Evolutionary conservation across 139 green algal species (phyloP), one percentile per base, ranked within the genome.

Genomic region (Marvania coccoides): DNA sequence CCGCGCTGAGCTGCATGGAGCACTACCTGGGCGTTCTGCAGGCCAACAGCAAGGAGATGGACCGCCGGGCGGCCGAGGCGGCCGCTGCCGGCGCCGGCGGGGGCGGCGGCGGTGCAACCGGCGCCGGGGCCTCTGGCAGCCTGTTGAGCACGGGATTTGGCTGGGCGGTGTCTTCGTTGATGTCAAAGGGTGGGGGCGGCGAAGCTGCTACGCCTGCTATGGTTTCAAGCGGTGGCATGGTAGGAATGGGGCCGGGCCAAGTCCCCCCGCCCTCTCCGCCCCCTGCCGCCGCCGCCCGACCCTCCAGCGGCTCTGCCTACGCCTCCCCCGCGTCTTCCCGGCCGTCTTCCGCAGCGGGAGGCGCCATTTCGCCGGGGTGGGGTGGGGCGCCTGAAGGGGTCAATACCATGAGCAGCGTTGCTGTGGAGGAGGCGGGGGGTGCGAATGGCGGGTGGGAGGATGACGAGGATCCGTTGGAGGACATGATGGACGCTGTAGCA

Each of bases 1-100:
- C 63, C 12, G 75, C 80, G 56, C 70, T 92, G 36, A 47, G 54
- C 29, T 85, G 76, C 46, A 6, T 83, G 28, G 60, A 80, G 28
- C 39, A 61, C n/a, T 81, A 83, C 28, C 10, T 76, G 14, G 34
- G 48, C 23, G n/a, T 54, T 10, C 53, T 89, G 19, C 51, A 63
- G 23, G 54, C 63, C 7, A 24, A 79, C 48, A 47, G 65, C 15
- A 54, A 14, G 3, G 38, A 34, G 53, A 30, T 81, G 40, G 35
- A 71, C n/a, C 14, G 31, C 13, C 46, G 28, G 24, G 46, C 64
- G n/a, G 45, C 45, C 9, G 36, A 12, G n/a, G 12, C 33, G 24
- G 19, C 24, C 1, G 35, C 56, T 7, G 36, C 9, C 28, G 61
- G 40, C 13, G 58, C 19, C 6, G 64, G 40, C 7, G 10, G 34